These are phyloP conservation scores for Ophiostoma sp. DNA, from an alignment of 2,329 filamentous ascomycete species.

Conservation along the genomic window DNA sequence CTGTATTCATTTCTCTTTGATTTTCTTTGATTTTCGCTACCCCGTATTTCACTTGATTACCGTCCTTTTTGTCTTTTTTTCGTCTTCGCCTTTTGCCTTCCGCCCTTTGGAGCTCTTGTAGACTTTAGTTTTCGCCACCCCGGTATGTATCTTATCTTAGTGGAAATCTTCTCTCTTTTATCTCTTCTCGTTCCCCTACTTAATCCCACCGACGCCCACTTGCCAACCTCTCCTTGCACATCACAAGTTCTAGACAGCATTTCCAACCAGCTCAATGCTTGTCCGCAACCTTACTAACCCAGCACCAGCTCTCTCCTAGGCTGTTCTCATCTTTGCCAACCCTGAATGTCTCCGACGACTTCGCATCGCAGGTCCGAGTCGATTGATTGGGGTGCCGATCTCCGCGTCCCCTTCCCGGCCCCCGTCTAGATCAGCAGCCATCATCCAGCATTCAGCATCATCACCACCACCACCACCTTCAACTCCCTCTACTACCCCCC, in stretches of 20 bases:
- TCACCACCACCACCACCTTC: neutral
- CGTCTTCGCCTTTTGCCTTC: neutral
- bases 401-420: conserved; percentile 18
- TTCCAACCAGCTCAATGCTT: neutral
- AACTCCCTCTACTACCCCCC: neutral
- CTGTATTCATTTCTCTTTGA: neutral
- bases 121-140: neutral
- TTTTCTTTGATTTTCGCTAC: neutral
- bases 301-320: neutral
- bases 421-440: neutral
- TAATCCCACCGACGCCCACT: neutral
- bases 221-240: neutral
- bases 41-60: no score
- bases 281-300: neutral
- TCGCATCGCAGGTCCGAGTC: conserved; percentile 26
- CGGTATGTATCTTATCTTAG: neutral
- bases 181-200: neutral
- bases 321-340: neutral
- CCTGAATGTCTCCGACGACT: conserved; percentile 30
- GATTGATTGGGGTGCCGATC: conserved; percentile 30
- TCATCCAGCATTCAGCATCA: neutral
- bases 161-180: neutral
- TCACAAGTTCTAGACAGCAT: neutral
- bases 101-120: neutral
- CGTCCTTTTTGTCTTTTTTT: no score